These are phyloP conservation scores for Citrus sp. DNA, from an alignment of 345 rosid genomes.

Conservation along the genomic window DNA sequence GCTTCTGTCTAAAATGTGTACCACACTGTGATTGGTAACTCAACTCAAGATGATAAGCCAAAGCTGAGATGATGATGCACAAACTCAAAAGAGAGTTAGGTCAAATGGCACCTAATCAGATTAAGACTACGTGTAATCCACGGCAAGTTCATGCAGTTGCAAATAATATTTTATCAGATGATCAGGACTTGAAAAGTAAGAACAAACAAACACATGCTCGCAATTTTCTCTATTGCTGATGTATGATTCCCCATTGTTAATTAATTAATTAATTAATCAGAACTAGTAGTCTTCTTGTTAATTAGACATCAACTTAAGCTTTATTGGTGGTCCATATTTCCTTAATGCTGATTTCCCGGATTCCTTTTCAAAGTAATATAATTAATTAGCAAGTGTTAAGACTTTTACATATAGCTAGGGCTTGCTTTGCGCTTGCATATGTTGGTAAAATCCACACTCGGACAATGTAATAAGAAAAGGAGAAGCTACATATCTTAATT, in stretches of 20 bases:
- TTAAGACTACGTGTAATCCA: constrained; percentile 32
- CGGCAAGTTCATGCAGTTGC: constrained; percentile 22
- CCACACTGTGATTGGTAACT: constrained; percentile 10
- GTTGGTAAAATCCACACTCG: constrained; percentile 17
- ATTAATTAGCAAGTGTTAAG: constrained; percentile 17
- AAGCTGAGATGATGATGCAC: constrained; percentile 5
- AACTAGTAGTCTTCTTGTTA: constrained; percentile 13
- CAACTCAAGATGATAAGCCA: constrained; percentile 7
- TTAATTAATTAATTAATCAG: neutral
- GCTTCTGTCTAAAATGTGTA: neutral
- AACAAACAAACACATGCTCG: constrained; percentile 16
- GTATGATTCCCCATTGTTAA: constrained; percentile 47
- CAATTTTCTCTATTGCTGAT: constrained; percentile 33
- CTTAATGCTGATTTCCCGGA: constrained; percentile 37
- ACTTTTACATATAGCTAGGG: constrained; percentile 24
- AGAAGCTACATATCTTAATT: constrained; percentile 11
- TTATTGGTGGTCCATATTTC: constrained; percentile 45
- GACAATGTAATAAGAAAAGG: constrained; percentile 6
- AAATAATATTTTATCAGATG: constrained; percentile 10
- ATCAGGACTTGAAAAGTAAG: constrained; percentile 19
- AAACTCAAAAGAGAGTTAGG: constrained; percentile 32
- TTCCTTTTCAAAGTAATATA: constrained; percentile 42
- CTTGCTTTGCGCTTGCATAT: neutral
- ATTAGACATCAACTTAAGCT: constrained; percentile 18
- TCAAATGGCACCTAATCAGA: constrained; percentile 36